Evolutionary conservation across 768 basidiomycete species (phyloP).

Genomic region (Trametes sanguinea): DNA sequence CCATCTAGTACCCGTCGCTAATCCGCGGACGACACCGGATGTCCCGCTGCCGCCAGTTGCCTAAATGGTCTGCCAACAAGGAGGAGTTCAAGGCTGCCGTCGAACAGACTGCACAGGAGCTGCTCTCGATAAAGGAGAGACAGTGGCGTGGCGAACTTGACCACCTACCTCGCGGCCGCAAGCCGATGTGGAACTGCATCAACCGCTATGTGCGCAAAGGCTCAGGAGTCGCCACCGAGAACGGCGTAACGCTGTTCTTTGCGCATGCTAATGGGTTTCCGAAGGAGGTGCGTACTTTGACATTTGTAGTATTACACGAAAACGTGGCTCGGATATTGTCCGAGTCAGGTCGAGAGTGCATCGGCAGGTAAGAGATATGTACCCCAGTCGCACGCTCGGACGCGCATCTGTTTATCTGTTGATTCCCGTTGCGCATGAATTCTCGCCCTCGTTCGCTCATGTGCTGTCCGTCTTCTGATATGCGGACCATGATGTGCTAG

Average conservation of each 20-base stretch:
- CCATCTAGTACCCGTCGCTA: conserved; percentile 57
- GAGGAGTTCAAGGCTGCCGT: conserved; percentile 28
- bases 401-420: no score
- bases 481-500: not conserved
- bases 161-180: conserved; percentile 27
- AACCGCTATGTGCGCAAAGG: conserved; percentile 63
- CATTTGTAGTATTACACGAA: no score
- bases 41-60: conserved; percentile 40
- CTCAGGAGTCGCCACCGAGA: conserved; percentile 17
- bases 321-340: no score
- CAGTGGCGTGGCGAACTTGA: conserved; percentile 31
- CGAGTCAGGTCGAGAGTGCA: no score
- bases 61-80: conserved; percentile 39
- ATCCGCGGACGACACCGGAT: conserved; percentile 47
- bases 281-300: conserved; percentile 61
- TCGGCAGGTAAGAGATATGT: no score
- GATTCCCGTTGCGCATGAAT: no score
- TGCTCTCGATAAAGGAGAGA: conserved; percentile 36
- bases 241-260: conserved; percentile 69
- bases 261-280: conserved; percentile 87
- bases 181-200: conserved; percentile 64
- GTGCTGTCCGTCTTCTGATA: not conserved
- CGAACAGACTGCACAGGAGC: conserved; percentile 26
- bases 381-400: no score
- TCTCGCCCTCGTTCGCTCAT: no score